These are phyloP conservation scores for Phytophthora pisi DNA, from an alignment of 352 stramenopile genomes.

Conservation along the genomic window DNA sequence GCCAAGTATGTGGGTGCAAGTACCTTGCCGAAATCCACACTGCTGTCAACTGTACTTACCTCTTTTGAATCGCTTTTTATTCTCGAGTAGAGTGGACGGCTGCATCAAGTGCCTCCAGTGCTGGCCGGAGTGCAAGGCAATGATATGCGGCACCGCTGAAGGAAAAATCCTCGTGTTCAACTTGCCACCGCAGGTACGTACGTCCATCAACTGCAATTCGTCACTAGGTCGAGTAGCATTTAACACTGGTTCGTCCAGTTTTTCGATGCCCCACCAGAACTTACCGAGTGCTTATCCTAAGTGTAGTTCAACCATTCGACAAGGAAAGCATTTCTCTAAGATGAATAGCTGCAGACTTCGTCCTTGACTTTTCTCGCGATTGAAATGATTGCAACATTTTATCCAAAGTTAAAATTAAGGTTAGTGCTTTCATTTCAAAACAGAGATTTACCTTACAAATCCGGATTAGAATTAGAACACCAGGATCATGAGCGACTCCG, in stretches of 20 bases:
- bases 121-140: slow-evolving; percentile 33
- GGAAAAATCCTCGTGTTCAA: slow-evolving; percentile 39
- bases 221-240: background rate
- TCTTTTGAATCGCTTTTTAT: background rate
- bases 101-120: slow-evolving; percentile 39
- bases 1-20: slow-evolving; percentile 38
- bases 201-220: background rate
- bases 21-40: background rate
- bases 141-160: slow-evolving; percentile 44
- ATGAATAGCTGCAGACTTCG: no score
- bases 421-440: background rate
- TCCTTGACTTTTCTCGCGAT: no score
- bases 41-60: no score
- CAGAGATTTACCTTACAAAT: background rate
- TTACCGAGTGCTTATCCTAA: slow-evolving; percentile 1
- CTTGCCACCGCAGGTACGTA: slow-evolving; percentile 29
- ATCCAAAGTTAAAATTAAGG: background rate
- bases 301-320: no score
- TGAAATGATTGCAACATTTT: background rate
- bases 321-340: no score
- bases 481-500: slow-evolving; percentile 13
- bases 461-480: background rate
- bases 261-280: slow-evolving; percentile 15
- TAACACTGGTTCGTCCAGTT: slow-evolving; percentile 13
- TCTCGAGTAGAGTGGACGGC: slow-evolving; percentile 30